Evolutionary conservation across 2,329 filamentous ascomycete genomes (phyloP).

Genomic region (Penicillium hesseltinei): DNA sequence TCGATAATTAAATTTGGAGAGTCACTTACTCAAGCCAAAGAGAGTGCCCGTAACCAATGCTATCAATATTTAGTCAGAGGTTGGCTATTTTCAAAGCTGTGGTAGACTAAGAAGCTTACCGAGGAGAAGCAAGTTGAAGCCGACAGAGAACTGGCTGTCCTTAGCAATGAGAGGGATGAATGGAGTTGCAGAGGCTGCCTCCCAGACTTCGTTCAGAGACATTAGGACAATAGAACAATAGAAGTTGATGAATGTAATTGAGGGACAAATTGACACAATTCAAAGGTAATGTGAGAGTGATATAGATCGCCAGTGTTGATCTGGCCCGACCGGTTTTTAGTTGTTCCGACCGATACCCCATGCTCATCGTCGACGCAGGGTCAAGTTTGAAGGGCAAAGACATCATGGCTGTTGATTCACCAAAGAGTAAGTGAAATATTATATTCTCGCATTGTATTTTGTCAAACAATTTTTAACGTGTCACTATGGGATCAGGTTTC

Average conservation of each 20-base stretch:
- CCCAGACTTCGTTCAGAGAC: conserved; percentile 87
- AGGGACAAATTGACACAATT: conserved; percentile 4
- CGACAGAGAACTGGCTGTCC: conserved; percentile 77
- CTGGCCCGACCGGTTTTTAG: conserved; percentile 20
- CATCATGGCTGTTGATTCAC: conserved; percentile 23
- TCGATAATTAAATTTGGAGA: neutral
- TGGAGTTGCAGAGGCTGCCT: conserved; percentile 82
- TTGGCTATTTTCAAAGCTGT: conserved; percentile 1
- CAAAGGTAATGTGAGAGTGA: neutral
- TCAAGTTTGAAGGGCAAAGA: neutral
- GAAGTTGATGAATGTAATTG: neutral
- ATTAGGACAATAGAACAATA: conserved; percentile 31
- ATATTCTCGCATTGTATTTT: neutral
- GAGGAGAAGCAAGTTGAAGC: conserved; percentile 69
- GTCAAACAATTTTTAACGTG: neutral
- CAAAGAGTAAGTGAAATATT: conserved; percentile 34
- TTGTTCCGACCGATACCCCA: conserved; percentile 15
- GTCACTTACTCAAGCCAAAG: conserved; percentile 76
- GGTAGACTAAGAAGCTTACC: conserved; percentile 46
- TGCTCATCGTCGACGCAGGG: conserved; percentile 3
- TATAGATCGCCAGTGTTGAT: conserved; percentile 15
- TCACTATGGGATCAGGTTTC: conserved; percentile 25
- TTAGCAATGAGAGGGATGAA: conserved; percentile 80
- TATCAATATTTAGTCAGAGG: conserved; percentile 31
- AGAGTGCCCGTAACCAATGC: conserved; percentile 69